Evolutionary conservation across 2,329 filamentous ascomycete species (phyloP).

Genomic region (Fusarium sp.): DNA sequence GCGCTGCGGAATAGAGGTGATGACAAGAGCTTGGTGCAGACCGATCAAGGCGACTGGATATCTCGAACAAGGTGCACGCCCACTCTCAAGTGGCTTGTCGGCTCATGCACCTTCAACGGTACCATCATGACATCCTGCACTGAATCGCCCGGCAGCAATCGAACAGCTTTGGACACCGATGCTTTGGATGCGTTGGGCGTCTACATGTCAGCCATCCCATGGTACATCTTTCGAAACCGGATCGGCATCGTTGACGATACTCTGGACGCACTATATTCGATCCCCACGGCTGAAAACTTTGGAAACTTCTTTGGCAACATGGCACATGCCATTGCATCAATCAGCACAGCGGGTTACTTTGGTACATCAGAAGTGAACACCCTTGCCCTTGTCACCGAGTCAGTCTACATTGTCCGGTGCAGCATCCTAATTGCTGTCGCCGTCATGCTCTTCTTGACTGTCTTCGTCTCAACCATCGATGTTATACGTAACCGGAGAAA

Average conservation of each 20-base stretch:
- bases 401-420: conserved; percentile 32
- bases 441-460: conserved; percentile 19
- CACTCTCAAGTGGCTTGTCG: conserved; percentile 23
- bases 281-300: conserved; percentile 30
- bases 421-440: conserved; percentile 31
- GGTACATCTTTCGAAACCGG: conserved; percentile 31
- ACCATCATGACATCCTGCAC: conserved; percentile 30
- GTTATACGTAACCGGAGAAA: conserved; percentile 27
- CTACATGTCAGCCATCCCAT: conserved; percentile 39
- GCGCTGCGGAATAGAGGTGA: conserved; percentile 15
- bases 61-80: conserved; percentile 33
- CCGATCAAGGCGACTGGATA: conserved; percentile 30
- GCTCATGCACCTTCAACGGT: conserved; percentile 34
- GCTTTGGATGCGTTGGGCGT: conserved; percentile 20
- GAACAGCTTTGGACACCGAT: conserved; percentile 24
- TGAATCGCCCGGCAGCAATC: not conserved
- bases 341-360: conserved; percentile 36
- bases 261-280: conserved; percentile 31
- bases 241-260: conserved; percentile 32
- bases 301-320: conserved; percentile 38
- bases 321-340: conserved; percentile 35
- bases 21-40: conserved; percentile 29
- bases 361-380: conserved; percentile 26
- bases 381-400: conserved; percentile 11
- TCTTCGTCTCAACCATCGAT: conserved; percentile 28